These are phyloP conservation scores for Colletotrichum paranaense DNA, from an alignment of 2,329 filamentous ascomycete species.

Conservation along the genomic window DNA sequence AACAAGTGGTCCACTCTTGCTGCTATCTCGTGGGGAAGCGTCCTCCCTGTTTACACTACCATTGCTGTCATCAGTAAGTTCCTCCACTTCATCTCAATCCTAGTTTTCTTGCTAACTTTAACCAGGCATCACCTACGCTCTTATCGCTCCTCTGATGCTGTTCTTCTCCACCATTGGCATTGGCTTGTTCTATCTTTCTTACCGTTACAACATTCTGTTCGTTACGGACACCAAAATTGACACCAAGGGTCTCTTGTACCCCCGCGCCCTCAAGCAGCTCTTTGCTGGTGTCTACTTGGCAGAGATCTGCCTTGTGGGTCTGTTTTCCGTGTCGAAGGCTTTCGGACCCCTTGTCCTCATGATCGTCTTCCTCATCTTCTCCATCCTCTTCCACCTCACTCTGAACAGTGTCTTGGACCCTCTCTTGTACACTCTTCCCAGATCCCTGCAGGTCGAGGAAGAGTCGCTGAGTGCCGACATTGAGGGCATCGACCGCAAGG, in stretches of 20 bases:
- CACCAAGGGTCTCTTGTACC: slow-evolving; percentile 89
- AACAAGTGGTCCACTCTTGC: slow-evolving; percentile 76
- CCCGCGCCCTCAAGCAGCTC: slow-evolving; percentile 88
- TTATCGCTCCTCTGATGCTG: slow-evolving; percentile 85
- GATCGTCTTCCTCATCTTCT: slow-evolving; percentile 80
- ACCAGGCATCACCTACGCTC: slow-evolving; percentile 78
- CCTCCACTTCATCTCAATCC: too few relatives aligned
- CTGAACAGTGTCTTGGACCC: slow-evolving; percentile 77
- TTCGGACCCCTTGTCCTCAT: slow-evolving; percentile 80
- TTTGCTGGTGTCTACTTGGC: slow-evolving; percentile 84
- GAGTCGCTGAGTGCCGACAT: slow-evolving; percentile 42
- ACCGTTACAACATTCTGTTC: slow-evolving; percentile 88
- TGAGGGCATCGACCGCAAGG: slow-evolving; percentile 35
- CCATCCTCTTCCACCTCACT: slow-evolving; percentile 79
- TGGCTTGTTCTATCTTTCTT: slow-evolving; percentile 83
- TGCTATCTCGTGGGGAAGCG: slow-evolving; percentile 80
- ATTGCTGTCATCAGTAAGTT: slow-evolving; percentile 74
- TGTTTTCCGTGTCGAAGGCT: slow-evolving; percentile 78
- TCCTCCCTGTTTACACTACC: slow-evolving; percentile 80
- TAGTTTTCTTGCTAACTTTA: slow-evolving; percentile 35
- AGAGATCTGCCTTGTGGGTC: slow-evolving; percentile 82
- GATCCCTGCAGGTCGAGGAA: slow-evolving; percentile 62
- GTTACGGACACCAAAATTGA: slow-evolving; percentile 84
- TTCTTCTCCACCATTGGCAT: slow-evolving; percentile 84
- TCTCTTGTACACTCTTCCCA: slow-evolving; percentile 78